phyloP scores from a whole-genome alignment of 129 eudicot genomes.

The Erigeron canadensis region DNA sequence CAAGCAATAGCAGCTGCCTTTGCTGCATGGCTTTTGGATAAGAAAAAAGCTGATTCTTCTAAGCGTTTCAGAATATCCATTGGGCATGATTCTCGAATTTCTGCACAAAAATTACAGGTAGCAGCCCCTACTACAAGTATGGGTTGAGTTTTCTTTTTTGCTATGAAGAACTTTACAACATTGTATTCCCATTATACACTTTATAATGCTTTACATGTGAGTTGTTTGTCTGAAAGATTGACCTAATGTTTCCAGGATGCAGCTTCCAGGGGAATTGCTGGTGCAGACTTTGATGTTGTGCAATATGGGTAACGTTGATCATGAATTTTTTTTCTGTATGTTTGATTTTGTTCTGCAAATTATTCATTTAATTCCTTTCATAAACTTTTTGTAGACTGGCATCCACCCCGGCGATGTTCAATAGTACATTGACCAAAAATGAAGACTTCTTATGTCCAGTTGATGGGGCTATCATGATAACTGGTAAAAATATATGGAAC shows the following conservation, averaged over 20 bases:
- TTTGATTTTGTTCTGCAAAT: background rate
- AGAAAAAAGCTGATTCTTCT: conserved; percentile 62
- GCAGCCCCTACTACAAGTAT: background rate
- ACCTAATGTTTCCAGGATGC: conserved; percentile 78
- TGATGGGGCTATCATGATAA: conserved; percentile 97
- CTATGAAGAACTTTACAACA: background rate
- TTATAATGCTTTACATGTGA: background rate
- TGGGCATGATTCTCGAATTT: conserved; percentile 21
- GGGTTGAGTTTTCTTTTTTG: conserved; percentile 6
- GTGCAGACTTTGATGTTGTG: conserved; percentile 79
- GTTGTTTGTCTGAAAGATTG: conserved; percentile 15
- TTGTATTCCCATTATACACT: background rate
- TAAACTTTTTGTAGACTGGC: conserved; percentile 56
- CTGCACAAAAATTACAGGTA: conserved; percentile 22
- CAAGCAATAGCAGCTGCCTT: conserved; percentile 97
- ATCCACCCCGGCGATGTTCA: conserved; percentile 98
- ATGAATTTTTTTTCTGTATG: background rate
- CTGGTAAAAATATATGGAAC: conserved; percentile 46
- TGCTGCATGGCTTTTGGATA: conserved; percentile 80
- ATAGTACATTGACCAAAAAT: conserved; percentile 70
- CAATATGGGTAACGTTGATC: conserved; percentile 72
- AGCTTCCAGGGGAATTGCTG: conserved; percentile 83
- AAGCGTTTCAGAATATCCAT: conserved; percentile 25
- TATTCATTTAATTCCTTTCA: background rate
- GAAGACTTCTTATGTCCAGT: conserved; percentile 73